These are phyloP conservation scores for Phytophthora rubi DNA, from an alignment of 352 stramenopile species.

Conservation along the genomic window DNA sequence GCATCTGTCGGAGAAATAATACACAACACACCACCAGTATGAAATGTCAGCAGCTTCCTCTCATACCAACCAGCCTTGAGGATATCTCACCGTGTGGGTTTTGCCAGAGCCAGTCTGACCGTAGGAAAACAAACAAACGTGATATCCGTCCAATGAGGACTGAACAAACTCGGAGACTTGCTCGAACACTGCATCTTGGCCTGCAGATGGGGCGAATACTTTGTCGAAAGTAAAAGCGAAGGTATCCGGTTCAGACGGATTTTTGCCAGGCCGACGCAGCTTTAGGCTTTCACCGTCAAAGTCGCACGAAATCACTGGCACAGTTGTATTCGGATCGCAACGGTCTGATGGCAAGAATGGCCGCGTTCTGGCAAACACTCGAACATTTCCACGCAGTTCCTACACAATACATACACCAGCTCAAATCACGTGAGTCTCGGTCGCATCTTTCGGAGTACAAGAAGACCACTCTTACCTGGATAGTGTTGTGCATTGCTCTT, in stretches of 20 bases:
- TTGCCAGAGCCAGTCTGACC: constrained; percentile 95
- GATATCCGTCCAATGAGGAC: constrained; percentile 96
- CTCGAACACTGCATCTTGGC: constrained; percentile 96
- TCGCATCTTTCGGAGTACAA: neutral
- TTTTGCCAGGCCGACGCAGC: constrained; percentile 59
- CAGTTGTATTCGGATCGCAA: constrained; percentile 49
- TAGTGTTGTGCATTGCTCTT: constrained; percentile 98
- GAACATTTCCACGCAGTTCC: constrained; percentile 98
- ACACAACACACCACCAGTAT: neutral
- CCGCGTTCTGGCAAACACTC: constrained; percentile 96
- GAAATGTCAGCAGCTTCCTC: neutral
- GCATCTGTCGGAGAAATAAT: constrained; percentile 82
- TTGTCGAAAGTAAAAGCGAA: constrained; percentile 96
- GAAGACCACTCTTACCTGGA: constrained; percentile 70
- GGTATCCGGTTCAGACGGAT: constrained; percentile 48
- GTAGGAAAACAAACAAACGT: constrained; percentile 97
- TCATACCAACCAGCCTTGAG: neutral
- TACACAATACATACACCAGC: constrained; percentile 46
- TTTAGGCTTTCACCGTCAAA: constrained; percentile 76
- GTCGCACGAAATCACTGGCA: constrained; percentile 68
- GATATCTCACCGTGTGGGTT: constrained; percentile 86
- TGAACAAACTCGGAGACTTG: constrained; percentile 98
- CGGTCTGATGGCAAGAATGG: constrained; percentile 89
- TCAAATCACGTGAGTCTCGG: constrained; percentile 3
- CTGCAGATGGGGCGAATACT: constrained; percentile 93